Base-by-base conservation (phyloP, 352 stramenopile species). In the Pythium insidiosum region DNA sequence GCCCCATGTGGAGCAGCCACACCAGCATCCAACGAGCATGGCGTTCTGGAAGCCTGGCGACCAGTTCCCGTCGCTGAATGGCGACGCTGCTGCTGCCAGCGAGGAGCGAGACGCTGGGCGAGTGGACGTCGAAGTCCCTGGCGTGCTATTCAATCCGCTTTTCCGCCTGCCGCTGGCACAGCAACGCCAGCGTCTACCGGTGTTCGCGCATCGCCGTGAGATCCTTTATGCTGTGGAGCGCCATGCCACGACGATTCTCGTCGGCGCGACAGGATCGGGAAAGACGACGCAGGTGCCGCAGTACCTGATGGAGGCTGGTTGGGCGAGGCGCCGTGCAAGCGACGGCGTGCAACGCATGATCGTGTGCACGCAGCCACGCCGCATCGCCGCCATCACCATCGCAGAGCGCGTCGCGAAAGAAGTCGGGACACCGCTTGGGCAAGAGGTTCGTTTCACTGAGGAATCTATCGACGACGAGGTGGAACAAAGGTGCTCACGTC, bases 371-470 rank as follows among this genome's bases (percentile, higher is more conserved):
- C 94, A 99, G 67, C 80, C 80, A 16, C 77, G 97, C 11, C 86
- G 97, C 23, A 92, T 99, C 10, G 97, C 97, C 25, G 97, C 95
- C 20, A 98, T 99, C 78, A 97, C 84, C 39, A 96, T 99, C 31
- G 97, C 97, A 1, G 83, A 96, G 46, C 95, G 97, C 39, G 97
- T 99, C 6, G 89, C 96, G 2, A 66, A 98, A 44, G 97, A 99
- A 75, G 97, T 98, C 70, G 88, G 96, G 55, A 89, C 92, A 24
- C 77, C 73, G 35, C 47, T 99, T 6, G 96, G 96, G 4, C 63
- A 89, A 22, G 90, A 98, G 53, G 95, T 91, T 6, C 35, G 43
- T 28, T 6, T n/a, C n/a, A n/a, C n/a, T n/a, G n/a, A n/a, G n/a
- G n/a, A n/a, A n/a, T n/a, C n/a, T n/a, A n/a, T n/a, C n/a, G n/a